These are phyloP conservation scores for Nakataea oryzae DNA, from an alignment of 2,329 filamentous ascomycete species.

Conservation along the genomic window DNA sequence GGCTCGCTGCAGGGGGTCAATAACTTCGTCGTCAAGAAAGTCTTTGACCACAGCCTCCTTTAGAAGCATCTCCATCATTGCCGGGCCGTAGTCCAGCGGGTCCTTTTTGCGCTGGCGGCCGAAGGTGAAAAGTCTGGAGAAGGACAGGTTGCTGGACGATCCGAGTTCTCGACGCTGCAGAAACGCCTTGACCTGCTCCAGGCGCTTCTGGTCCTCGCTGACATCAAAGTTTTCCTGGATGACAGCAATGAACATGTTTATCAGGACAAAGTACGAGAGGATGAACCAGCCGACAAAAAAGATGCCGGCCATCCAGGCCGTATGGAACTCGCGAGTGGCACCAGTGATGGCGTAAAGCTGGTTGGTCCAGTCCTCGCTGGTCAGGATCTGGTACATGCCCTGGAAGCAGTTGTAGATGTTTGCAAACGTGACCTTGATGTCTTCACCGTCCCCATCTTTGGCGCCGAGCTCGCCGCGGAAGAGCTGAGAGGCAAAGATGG, in stretches of 20 bases:
- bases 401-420: constrained; percentile 94
- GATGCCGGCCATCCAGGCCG: constrained; percentile 84
- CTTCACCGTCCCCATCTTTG: constrained; percentile 47
- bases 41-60: constrained; percentile 94
- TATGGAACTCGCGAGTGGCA: constrained; percentile 53
- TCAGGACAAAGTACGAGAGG: constrained; percentile 82
- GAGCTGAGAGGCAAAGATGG: constrained; percentile 87
- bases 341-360: constrained; percentile 76
- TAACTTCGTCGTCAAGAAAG: constrained; percentile 78
- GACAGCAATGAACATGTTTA: constrained; percentile 99
- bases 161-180: constrained; percentile 82
- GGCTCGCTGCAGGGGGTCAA: constrained; percentile 27
- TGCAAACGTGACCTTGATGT: constrained; percentile 66
- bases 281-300: constrained; percentile 97
- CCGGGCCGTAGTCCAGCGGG: constrained; percentile 82
- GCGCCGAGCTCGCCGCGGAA: constrained; percentile 77
- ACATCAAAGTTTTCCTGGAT: constrained; percentile 99
- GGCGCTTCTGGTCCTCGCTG: constrained; percentile 92
- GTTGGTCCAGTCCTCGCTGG: constrained; percentile 90
- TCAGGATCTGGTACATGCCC: constrained; percentile 95
- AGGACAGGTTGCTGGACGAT: constrained; percentile 61
- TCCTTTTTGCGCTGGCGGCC: constrained; percentile 57
- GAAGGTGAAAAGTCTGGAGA: constrained; percentile 60
- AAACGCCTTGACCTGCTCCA: constrained; percentile 94
- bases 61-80: constrained; percentile 89